Evolutionary conservation across 148 eudicot genomes (phyloP).

Genomic region (Spergularia bocconei): DNA sequence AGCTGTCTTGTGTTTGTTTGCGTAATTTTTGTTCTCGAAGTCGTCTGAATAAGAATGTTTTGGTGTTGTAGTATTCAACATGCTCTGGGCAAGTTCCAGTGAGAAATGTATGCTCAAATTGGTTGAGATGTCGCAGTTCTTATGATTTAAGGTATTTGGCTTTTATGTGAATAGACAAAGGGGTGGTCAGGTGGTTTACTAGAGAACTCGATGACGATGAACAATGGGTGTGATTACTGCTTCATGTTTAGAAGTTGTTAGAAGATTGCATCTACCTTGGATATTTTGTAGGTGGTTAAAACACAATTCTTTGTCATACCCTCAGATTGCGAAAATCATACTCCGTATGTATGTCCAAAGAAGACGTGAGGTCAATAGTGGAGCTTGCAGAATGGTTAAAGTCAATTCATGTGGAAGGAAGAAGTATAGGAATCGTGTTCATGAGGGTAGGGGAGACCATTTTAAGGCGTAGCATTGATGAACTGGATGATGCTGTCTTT

Average conservation of each 20-base stretch:
- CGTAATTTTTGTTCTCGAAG: no score
- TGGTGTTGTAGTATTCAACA: no score
- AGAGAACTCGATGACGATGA: not conserved
- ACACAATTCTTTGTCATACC: constrained; percentile 77
- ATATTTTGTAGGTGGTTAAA: constrained; percentile 78
- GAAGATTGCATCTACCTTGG: constrained; percentile 10
- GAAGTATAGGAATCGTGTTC: constrained; percentile 68
- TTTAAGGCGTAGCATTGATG: constrained; percentile 48
- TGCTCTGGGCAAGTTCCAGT: no score
- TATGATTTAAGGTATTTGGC: not conserved
- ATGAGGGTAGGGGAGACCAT: constrained; percentile 58
- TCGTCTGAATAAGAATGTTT: no score
- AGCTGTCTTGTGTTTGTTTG: no score
- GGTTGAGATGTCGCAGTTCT: no score
- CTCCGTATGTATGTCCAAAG: constrained; percentile 70
- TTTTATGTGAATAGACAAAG: not conserved
- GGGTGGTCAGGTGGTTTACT: not conserved
- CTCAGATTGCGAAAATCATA: constrained; percentile 80
- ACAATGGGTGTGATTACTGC: not conserved
- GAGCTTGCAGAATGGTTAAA: constrained; percentile 64
- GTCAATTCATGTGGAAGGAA: constrained; percentile 67
- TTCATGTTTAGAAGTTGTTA: not conserved
- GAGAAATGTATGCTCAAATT: no score
- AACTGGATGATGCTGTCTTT: constrained; percentile 63
- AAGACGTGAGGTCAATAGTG: constrained; percentile 53